A percentile compares a stretch with the other conserved stretches of the same genome.
phyloP scores from a whole-genome alignment of 352 stramenopile species.

The Poterioochromonas sp. region DNA sequence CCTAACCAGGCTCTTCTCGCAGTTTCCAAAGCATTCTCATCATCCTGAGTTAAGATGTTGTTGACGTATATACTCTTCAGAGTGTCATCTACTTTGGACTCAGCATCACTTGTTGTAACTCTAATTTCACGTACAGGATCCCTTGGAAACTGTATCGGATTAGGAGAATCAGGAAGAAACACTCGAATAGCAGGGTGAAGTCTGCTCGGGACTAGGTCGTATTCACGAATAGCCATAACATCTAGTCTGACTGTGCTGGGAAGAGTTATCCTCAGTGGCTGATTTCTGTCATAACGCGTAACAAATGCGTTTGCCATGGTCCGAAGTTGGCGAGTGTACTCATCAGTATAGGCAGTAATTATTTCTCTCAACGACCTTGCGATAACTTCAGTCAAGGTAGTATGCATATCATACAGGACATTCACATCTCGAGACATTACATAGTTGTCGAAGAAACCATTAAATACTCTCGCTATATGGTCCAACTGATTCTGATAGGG shows the following conservation, averaged over 20 bases:
- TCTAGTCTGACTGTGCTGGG: constrained; percentile 31
- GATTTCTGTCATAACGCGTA: constrained; percentile 33
- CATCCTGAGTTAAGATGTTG: constrained; percentile 28
- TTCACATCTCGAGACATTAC: constrained; percentile 33
- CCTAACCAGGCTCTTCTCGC: constrained; percentile 32
- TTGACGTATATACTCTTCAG: constrained; percentile 33
- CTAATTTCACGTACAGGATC: constrained; percentile 33
- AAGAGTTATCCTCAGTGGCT: constrained; percentile 28
- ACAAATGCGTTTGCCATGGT: constrained; percentile 29
- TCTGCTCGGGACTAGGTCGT: constrained; percentile 27
- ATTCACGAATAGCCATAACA: constrained; percentile 33
- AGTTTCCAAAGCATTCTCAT: constrained; percentile 34
- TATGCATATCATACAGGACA: constrained; percentile 32
- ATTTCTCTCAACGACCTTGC: constrained; percentile 33
- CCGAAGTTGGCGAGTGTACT: constrained; percentile 29
- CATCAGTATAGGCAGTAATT: constrained; percentile 30
- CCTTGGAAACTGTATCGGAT: constrained; percentile 33
- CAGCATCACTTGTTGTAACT: constrained; percentile 31
- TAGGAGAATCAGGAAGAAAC: constrained; percentile 33
- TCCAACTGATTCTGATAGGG: constrained; percentile 33
- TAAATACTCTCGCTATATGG: constrained; percentile 32
- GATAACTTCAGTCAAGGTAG: constrained; percentile 30
- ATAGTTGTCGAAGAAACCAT: constrained; percentile 32
- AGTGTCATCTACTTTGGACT: constrained; percentile 33
- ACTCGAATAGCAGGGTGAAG: constrained; percentile 31